Evolutionary conservation across 2,329 filamentous ascomycete genomes (phyloP), one percentile per base, ranked within the genome.

Genomic region (Dissoconium aciculare): DNA sequence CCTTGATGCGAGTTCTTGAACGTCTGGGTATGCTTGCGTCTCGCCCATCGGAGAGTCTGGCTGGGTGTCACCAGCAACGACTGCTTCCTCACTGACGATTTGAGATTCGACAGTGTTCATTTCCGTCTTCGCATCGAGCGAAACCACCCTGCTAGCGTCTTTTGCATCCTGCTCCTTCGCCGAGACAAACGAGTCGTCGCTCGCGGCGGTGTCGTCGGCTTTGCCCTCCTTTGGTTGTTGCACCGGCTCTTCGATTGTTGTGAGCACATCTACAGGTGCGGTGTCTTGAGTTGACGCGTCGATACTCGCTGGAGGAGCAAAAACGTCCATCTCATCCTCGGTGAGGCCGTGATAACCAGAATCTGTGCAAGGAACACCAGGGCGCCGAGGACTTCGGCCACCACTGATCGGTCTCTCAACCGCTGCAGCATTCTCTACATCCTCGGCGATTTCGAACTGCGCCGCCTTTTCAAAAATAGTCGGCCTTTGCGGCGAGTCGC

Each of bases 301-400:
- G n/a, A 43, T 26, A 9, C 27, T 40, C 4, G 38, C 39, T 5
- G 30, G 28, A 26, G 44, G 37, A 28, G 34, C 37, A 16, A 55
- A 49, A 17, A 51, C 34, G 5, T 63, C 59, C 53, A 66, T 59
- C n/a, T 57, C 58, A 33, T 73, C 66, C 31, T 67, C 63, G 3
- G 62, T 59, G 43, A 74, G 78, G 27, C 74, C 77, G 56, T 79
- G 72, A 45, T 81, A 82, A 15, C 78, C 77, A 17, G 78, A 82
- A 44, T 82, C 77, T 1, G 61, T 56, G 27, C 57, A 50, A 12
- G 45, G 37, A 36, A 56, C 52, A 11, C 46, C 46, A 5, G 46
- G 36, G 13, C 51, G 46, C 26, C 49, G 40, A 10, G 52, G 52
- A 31, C 52, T 55, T 28, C 46, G 50, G 24, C 42, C 46, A 10